Evolutionary conservation across 1,284 basidiomycete genomes (phyloP).

Genomic region (Fistulina hepatica): DNA sequence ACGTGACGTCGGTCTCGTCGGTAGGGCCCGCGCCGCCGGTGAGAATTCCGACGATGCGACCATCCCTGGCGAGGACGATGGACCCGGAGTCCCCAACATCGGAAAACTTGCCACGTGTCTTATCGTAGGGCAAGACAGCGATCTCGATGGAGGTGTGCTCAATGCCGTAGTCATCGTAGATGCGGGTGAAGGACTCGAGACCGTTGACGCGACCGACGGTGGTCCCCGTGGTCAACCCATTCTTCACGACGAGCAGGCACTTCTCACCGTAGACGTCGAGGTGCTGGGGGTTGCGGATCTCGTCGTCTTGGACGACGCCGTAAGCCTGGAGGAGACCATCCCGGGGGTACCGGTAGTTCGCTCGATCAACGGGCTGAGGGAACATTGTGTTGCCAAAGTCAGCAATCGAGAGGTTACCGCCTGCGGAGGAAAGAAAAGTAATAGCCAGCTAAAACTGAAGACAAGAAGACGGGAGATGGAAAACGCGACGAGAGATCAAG

Average conservation of each 20-base stretch:
- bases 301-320: constrained; percentile 16
- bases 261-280: constrained; percentile 19
- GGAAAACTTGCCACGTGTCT: constrained; percentile 22
- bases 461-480: constrained; percentile 5
- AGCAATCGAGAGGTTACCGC: constrained; percentile 16
- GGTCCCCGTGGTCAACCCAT: constrained; percentile 22
- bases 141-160: constrained; percentile 19
- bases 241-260: constrained; percentile 26
- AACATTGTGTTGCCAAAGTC: constrained; percentile 22
- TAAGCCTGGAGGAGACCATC: constrained; percentile 20
- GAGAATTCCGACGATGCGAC: constrained; percentile 24
- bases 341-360: constrained; percentile 18
- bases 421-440: constrained; percentile 14
- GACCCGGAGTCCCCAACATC: constrained; percentile 27
- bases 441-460: not conserved
- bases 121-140: constrained; percentile 19
- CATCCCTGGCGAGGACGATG: constrained; percentile 21
- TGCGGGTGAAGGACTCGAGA: constrained; percentile 22
- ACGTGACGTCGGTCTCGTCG: constrained; percentile 16
- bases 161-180: constrained; percentile 14
- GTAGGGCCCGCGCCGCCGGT: constrained; percentile 19
- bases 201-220: constrained; percentile 25
- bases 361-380: constrained; percentile 14
- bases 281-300: constrained; percentile 22
- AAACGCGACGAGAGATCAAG: constrained; percentile 3